A percentile compares a stretch with the other conserved stretches of the same genome.
Evolutionary conservation across 2,329 filamentous ascomycete genomes (phyloP).

Genomic region (Diaporthe destruens): DNA sequence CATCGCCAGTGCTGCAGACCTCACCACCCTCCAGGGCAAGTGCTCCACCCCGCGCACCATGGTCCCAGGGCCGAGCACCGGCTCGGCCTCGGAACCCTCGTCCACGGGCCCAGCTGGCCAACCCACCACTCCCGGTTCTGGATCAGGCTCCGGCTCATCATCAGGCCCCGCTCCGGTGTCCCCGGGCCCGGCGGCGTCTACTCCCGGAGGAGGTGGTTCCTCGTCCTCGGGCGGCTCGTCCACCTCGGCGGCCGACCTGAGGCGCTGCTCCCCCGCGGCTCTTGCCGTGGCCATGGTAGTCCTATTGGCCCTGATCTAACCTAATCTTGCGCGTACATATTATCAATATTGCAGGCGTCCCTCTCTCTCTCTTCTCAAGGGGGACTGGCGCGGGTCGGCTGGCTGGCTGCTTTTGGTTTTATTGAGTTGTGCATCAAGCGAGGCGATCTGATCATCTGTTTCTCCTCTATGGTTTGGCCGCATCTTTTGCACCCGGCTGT

Average conservation of each 20-base stretch:
- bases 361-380: background rate
- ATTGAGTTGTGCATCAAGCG: constrained; percentile 8
- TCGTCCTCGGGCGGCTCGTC: background rate
- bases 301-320: constrained; percentile 26
- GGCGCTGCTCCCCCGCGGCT: constrained; percentile 29
- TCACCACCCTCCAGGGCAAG: constrained; percentile 45
- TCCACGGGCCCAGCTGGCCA: constrained; percentile 5
- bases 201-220: background rate
- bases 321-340: background rate
- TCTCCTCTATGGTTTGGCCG: too few species aligned
- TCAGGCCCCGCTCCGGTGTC: background rate
- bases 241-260: constrained; percentile 31
- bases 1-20: constrained; percentile 49
- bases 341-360: background rate
- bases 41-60: constrained; percentile 40
- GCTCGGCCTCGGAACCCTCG: constrained; percentile 5
- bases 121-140: background rate
- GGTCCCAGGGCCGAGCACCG: constrained; percentile 14
- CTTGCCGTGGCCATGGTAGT: constrained; percentile 36
- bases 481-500: background rate
- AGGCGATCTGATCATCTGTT: background rate
- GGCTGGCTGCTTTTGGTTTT: background rate
- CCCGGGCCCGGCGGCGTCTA: constrained; percentile 16
- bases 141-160: constrained; percentile 2
- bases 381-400: background rate